phyloP scores from a whole-genome alignment of 148 eudicot species.

The Amaranthus cruentus region DNA sequence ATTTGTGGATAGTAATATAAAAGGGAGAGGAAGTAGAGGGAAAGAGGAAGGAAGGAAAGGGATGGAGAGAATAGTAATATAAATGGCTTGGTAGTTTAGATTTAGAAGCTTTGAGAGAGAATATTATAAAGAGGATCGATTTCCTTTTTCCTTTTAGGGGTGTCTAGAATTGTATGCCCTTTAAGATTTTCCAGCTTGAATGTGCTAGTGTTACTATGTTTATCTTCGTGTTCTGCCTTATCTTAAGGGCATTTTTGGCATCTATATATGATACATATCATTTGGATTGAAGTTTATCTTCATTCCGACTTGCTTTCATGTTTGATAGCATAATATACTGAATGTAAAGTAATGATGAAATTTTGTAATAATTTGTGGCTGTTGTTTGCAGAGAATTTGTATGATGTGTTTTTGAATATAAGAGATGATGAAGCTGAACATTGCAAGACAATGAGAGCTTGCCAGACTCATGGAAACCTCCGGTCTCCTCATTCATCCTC shows the following conservation, averaged over 20 bases:
- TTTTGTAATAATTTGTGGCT: neutral
- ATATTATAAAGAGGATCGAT: neutral
- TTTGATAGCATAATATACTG: neutral
- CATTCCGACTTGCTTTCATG: neutral
- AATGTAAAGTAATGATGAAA: neutral
- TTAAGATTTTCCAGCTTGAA: neutral
- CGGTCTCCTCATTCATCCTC: conserved; percentile 79
- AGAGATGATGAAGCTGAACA: conserved; percentile 99
- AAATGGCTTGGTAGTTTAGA: neutral
- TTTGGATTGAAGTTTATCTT: neutral
- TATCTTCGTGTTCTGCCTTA: neutral
- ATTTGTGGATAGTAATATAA: neutral
- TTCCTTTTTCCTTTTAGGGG: neutral
- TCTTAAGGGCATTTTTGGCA: neutral
- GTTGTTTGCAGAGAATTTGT: conserved; percentile 56
- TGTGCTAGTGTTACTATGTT: neutral
- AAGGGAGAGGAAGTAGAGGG: too few relatives aligned
- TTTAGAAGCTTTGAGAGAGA: neutral
- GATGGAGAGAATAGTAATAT: too few relatives aligned
- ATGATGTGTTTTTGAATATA: conserved; percentile 79
- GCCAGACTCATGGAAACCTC: conserved; percentile 87
- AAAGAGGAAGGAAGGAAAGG: too few relatives aligned
- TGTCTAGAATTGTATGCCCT: neutral
- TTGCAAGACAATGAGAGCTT: conserved; percentile 98
- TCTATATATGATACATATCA: neutral